These are phyloP conservation scores for Phaseolus lunatus DNA, from an alignment of 306 rosid species.

Conservation along the genomic window DNA sequence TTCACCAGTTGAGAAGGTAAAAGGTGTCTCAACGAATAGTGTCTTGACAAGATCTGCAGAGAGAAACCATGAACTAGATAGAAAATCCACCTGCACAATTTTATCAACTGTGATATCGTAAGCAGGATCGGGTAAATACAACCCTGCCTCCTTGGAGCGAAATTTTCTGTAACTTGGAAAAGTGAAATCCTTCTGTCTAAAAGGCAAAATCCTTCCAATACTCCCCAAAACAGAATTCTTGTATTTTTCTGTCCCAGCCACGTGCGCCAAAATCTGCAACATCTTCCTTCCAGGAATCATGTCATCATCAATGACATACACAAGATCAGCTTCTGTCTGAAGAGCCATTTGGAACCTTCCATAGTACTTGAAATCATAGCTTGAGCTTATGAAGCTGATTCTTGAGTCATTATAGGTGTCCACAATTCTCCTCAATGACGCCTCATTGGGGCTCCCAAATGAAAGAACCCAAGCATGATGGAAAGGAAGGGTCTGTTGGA, in stretches of 20 bases:
- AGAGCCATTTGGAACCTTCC: slow-evolving; percentile 96
- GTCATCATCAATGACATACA: slow-evolving; percentile 87
- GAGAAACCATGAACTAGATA: slow-evolving; percentile 96
- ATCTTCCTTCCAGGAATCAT: slow-evolving; percentile 94
- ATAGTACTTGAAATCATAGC: slow-evolving; percentile 95
- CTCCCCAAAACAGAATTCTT: slow-evolving; percentile 88
- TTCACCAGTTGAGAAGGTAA: slow-evolving; percentile 95
- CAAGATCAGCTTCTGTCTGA: slow-evolving; percentile 88
- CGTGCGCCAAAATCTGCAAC: slow-evolving; percentile 92
- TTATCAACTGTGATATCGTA: slow-evolving; percentile 83
- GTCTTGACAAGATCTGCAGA: slow-evolving; percentile 83
- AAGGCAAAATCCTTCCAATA: slow-evolving; percentile 92
- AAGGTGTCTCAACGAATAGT: slow-evolving; percentile 84
- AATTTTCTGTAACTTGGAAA: slow-evolving; percentile 95
- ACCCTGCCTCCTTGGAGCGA: slow-evolving; percentile 90
- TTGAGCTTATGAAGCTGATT: slow-evolving; percentile 85
- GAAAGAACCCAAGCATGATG: slow-evolving; percentile 97
- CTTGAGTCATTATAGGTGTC: slow-evolving; percentile 86
- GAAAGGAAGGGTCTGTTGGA: slow-evolving; percentile 81
- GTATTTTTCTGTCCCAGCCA: slow-evolving; percentile 83
- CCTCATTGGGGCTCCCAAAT: slow-evolving; percentile 94
- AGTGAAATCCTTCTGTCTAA: slow-evolving; percentile 88
- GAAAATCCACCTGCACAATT: slow-evolving; percentile 96
- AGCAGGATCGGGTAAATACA: slow-evolving; percentile 98
- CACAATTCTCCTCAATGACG: slow-evolving; percentile 76